Conservation (phyloP, 129 eudicot species). For the Scalesia atractyloides region DNA sequence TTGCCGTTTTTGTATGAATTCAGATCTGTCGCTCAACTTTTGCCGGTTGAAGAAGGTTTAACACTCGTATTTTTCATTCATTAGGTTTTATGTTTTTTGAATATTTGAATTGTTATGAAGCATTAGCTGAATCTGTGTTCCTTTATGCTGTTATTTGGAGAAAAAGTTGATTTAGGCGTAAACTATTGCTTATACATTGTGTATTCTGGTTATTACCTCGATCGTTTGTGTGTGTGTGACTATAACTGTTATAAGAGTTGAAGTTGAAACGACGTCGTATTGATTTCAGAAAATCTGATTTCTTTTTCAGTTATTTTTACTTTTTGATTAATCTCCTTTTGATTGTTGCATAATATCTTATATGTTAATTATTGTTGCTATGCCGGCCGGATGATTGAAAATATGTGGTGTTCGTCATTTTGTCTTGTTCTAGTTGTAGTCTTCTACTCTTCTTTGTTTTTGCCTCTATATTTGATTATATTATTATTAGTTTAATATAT, state of each 20-base stretch:
- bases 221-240: not conserved
- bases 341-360: too few species aligned
- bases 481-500: not conserved
- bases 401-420: slow-evolving; percentile 3
- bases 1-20: slow-evolving; percentile 20
- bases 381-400: not conserved
- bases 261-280: not conserved
- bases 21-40: slow-evolving; percentile 45
- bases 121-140: not conserved
- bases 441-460: slow-evolving; percentile 16
- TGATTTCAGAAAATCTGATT: not conserved
- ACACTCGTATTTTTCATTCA: not conserved
- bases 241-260: not conserved
- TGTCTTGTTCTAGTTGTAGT: slow-evolving; percentile 18
- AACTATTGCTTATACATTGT: not conserved
- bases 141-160: not conserved
- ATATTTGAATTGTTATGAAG: not conserved
- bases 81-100: not conserved
- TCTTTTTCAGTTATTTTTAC: not conserved
- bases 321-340: not conserved
- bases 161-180: not conserved
- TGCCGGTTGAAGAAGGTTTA: slow-evolving; percentile 51
- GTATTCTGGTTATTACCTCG: not conserved
- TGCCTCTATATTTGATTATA: slow-evolving; percentile 2
- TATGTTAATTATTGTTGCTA: not conserved